Evolutionary conservation across 208 protist genomes (phyloP), one percentile per base, ranked within the genome.

Genomic region (Wallacemonas sp.): DNA sequence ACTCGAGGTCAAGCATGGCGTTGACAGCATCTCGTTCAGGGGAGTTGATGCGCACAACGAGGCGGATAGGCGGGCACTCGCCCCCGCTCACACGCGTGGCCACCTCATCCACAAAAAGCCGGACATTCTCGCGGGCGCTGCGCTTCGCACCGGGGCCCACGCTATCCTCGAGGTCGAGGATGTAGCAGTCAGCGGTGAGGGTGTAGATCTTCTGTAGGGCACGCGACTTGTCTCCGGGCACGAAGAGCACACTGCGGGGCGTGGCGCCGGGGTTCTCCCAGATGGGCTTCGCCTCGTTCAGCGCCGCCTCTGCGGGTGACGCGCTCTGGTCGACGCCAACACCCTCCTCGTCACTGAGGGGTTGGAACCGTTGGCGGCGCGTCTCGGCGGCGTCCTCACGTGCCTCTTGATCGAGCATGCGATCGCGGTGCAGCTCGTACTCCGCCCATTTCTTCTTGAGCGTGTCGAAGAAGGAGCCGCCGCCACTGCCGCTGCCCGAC

Each of bases 111-210:
- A 94, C 58, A 59, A 92, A 92, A 24, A 61, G 57, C 3, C 64
- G 62, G 6, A 93, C 54, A 41, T 81, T 54, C 19, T 92, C 80
- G 10, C 87, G 82, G 3, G 81, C 81, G 70, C 85, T 76, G 29
- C 72, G 71, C 68, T 84, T 86, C 46, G 52, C 45, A 2, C 27
- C 22, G 0, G 62, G 68, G 8, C 63, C 70, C 29, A 86, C 78
- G 76, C 86, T 81, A 63, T 83, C 74, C 64, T 89, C 87, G 36
- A 96, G 62, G 61, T 93, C 90, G 26, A 96, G 50, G 19, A 96
- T 87, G 53, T 87, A 83, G 74, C 72, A 82, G 55, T 96, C 90
- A 1, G 87, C 87, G 17, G 9, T 34, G 15, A 88, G 69, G n/a
- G 52, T 46, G 19, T 70, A 64, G 13, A 87, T 83, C 63, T 89